Percentiles rank a stretch among this genome's conserved stretches.
phyloP scores from a whole-genome alignment of 2,329 filamentous ascomycete genomes.

The Xylariaceae sp. region DNA sequence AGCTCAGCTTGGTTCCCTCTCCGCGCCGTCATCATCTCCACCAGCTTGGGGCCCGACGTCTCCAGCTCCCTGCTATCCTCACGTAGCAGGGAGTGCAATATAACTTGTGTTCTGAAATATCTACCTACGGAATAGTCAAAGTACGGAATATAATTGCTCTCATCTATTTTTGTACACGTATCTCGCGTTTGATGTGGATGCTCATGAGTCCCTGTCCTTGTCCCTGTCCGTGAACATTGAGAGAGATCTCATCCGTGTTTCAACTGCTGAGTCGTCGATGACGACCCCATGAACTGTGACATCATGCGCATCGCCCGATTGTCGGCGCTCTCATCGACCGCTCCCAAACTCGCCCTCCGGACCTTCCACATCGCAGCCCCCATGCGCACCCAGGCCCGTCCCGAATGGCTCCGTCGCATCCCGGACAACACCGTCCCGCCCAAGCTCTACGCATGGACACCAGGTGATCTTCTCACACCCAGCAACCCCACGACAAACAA shows the following conservation, averaged over 20 bases:
- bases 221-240: neutral
- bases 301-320: neutral
- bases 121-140: no score
- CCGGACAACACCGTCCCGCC: conserved; percentile 21
- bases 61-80: no score
- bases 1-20: no score
- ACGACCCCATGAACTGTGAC: neutral
- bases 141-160: neutral
- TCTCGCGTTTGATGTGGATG: neutral
- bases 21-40: no score
- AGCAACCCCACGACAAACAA: neutral
- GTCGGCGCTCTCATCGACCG: neutral
- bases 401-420: conserved; percentile 25
- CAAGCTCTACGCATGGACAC: conserved; percentile 30
- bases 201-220: neutral
- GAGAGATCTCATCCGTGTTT: no score
- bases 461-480: conserved; percentile 17
- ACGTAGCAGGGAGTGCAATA: no score
- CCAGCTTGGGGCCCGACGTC: no score
- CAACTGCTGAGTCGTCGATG: no score
- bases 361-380: conserved; percentile 3
- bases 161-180: neutral
- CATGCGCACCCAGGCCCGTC: conserved; percentile 1
- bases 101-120: no score
- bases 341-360: neutral